Evolutionary conservation across 345 rosid species (phyloP).

Genomic region (Firmiana major): DNA sequence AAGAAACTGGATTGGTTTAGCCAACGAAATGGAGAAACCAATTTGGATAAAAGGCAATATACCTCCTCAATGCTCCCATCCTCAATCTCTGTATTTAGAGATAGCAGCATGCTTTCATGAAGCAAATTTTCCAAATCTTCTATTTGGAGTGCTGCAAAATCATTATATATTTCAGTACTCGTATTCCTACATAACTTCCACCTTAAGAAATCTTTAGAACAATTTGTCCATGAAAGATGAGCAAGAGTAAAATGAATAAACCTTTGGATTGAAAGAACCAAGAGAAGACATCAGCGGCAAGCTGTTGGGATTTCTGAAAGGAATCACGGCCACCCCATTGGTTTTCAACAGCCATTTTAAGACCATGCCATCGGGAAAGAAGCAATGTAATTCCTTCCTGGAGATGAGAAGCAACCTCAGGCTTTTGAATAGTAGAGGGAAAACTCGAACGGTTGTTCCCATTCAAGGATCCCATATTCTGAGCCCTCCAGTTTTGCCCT

Average conservation of each 20-base stretch:
- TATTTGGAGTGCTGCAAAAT: constrained; percentile 35
- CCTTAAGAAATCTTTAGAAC: background rate
- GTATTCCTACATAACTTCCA: background rate
- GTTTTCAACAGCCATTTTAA: constrained; percentile 74
- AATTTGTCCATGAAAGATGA: background rate
- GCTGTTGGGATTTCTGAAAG: constrained; percentile 42
- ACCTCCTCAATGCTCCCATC: constrained; percentile 92
- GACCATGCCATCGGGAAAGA: constrained; percentile 69
- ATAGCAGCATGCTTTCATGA: constrained; percentile 66
- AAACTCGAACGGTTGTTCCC: background rate
- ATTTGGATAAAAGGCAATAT: background rate
- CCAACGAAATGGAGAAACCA: background rate
- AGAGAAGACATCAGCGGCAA: constrained; percentile 41
- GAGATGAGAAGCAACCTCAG: constrained; percentile 27
- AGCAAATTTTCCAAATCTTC: constrained; percentile 75
- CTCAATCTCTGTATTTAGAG: constrained; percentile 81
- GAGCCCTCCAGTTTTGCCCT: background rate
- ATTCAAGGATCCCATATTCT: constrained; percentile 18
- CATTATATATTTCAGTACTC: background rate
- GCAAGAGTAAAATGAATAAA: background rate
- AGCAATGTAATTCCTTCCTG: constrained; percentile 39
- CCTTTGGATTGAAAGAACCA: constrained; percentile 57
- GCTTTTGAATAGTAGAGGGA: constrained; percentile 16
- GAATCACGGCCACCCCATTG: constrained; percentile 81
- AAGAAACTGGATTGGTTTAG: background rate